Conservation (phyloP, 306 rosid genomes). For the Begonia masoniana region DNA sequence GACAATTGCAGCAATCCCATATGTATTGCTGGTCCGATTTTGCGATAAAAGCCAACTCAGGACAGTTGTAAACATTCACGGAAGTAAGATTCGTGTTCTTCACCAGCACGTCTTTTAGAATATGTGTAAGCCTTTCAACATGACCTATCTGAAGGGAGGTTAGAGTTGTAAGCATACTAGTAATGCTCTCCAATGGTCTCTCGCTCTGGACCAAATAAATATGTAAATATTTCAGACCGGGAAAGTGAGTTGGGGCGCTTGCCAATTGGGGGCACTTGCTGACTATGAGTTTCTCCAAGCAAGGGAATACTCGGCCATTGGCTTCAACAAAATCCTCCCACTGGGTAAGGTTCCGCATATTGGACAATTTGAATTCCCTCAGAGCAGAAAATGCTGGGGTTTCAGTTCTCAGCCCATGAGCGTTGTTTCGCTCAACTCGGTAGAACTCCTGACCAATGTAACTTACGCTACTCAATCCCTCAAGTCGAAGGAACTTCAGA, state of each 20-base stretch:
- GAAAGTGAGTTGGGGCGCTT: conserved; percentile 3
- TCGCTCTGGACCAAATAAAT: too few species aligned
- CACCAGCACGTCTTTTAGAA: too few species aligned
- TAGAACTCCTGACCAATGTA: conserved; percentile 8
- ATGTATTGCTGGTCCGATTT: too few species aligned
- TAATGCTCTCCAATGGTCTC: too few species aligned
- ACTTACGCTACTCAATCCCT: not conserved
- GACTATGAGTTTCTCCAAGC: conserved; percentile 7
- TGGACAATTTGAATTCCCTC: conserved; percentile 4
- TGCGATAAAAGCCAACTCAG: too few species aligned
- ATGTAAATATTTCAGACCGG: not conserved
- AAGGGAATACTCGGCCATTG: conserved; percentile 4
- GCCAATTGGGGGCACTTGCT: conserved; percentile 5
- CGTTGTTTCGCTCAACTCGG: not conserved
- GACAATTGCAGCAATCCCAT: too few species aligned
- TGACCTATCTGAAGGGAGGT: too few species aligned
- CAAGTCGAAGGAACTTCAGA: conserved; percentile 4
- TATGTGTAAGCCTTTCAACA: not conserved
- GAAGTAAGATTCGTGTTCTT: not conserved
- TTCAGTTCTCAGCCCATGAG: too few species aligned
- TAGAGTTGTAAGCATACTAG: too few species aligned
- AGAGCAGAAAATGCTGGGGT: conserved; percentile 2
- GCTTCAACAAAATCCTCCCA: conserved; percentile 4
- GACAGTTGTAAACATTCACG: not conserved
- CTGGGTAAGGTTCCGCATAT: conserved; percentile 5